A percentile compares a stretch with the other conserved stretches of the same genome.
Conservation (phyloP, 495 filamentous ascomycete species). For the Penicillium fimorum region DNA sequence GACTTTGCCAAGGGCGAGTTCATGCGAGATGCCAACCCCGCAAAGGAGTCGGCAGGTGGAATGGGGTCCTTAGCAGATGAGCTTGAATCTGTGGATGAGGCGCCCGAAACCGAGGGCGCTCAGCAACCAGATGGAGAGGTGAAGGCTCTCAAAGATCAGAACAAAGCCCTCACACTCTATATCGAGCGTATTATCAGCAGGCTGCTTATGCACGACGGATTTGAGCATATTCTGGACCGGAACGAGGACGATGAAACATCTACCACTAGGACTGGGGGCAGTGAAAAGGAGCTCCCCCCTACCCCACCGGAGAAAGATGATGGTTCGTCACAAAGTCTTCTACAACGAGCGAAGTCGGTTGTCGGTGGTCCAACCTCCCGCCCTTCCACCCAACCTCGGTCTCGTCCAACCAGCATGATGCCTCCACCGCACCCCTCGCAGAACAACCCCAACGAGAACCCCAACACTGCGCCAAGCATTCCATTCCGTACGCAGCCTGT, state of each 20-base stretch:
- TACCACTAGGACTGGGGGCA: constrained; percentile 24
- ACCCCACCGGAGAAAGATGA: constrained; percentile 66
- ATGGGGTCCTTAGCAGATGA: constrained; percentile 81
- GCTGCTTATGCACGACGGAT: constrained; percentile 88
- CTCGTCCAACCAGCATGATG: constrained; percentile 62
- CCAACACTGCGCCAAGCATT: constrained; percentile 79
- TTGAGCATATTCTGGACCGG: constrained; percentile 75
- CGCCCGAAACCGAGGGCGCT: constrained; percentile 55
- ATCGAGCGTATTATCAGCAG: constrained; percentile 98
- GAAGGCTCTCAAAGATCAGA: constrained; percentile 83
- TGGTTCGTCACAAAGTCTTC: constrained; percentile 50
- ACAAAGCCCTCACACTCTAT: constrained; percentile 94
- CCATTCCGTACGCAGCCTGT: constrained; percentile 70
- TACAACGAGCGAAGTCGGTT: constrained; percentile 81
- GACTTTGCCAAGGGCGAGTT: constrained; percentile 87
- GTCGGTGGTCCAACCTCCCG: constrained; percentile 42
- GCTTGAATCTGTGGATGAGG: constrained; percentile 62
- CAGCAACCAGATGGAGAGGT: constrained; percentile 75
- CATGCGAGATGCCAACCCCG: constrained; percentile 54
- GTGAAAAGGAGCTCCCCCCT: constrained; percentile 82
- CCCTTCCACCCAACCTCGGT: constrained; percentile 46
- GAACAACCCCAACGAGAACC: constrained; percentile 58
- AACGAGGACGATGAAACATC: constrained; percentile 58
- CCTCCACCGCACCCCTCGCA: constrained; percentile 42
- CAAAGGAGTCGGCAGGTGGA: constrained; percentile 38